Evolutionary conservation across 2,329 filamentous ascomycete species (phyloP), one percentile per base, ranked within the genome.

Genomic region (Talaromyces amestolkiae): DNA sequence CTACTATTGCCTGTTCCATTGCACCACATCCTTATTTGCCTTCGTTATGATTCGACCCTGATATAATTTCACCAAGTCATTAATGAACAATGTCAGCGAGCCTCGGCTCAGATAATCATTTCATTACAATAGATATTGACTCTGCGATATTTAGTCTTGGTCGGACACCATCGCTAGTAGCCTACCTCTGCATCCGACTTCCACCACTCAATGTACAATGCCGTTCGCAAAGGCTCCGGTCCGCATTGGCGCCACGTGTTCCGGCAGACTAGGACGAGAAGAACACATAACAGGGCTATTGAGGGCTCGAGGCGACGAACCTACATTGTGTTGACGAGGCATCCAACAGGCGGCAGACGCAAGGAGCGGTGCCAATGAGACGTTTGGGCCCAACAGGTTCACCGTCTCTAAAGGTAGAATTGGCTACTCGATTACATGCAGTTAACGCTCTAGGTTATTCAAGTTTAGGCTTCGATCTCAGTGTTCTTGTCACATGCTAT

Each of bases 211-310:
- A 45, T n/a, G n/a, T 45, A 45, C 41, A 24, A 35, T 41, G n/a
- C 33, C n/a, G 24, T 39, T 19, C 58, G 10, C 43, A 10, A 35
- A 3, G 43, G 35, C 13, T 17, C 49, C 58, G 41, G 47, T 45
- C 49, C 27, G 61, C 39, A 63, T 35, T 63, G 61, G 61, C 51
- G 51, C 61, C 61, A 63, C 61, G 61, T 63, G 51, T 63, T 47
- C 31, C 49, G 39, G 37, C 37, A 45, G 27, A 56, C 17, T 63
- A 22, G 17, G 6, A 56, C 37, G 37, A 22, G 15, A 3, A 22
- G 2, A 22, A 2, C 15, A 53, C 49, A 53, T 54, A 35, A 19
- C 31, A 6, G 3, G 4, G 9, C 9, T 19, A 33, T 37, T 1
- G 11, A 24, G 10, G 24, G 15, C 33, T 37, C 11, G 33, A 24